Percentiles rank a stretch among this genome's conserved stretches.
Conservation (phyloP, 75 land plant genomes). For the Pinus albicaulis region DNA sequence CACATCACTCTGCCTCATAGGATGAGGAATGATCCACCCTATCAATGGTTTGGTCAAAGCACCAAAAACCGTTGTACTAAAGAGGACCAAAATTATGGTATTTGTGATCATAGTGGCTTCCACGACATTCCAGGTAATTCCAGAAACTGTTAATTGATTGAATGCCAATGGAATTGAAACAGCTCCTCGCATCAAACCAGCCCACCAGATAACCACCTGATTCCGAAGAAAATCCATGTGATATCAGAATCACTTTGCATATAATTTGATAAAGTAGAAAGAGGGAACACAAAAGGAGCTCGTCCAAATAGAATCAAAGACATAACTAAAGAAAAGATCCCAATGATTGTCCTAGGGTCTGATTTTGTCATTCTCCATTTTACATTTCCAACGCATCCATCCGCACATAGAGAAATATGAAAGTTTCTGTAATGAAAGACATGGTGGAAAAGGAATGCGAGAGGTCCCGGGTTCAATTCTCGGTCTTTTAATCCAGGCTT, state of each 20-base stretch:
- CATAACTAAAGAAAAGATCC: constrained; percentile 29
- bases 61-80: constrained; percentile 76
- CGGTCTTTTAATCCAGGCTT: too few relatives aligned
- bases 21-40: constrained; percentile 32
- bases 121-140: constrained; percentile 47
- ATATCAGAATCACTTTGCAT: constrained; percentile 25
- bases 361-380: too few relatives aligned
- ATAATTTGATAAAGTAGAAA: constrained; percentile 61
- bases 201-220: constrained; percentile 85
- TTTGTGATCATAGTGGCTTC: constrained; percentile 66
- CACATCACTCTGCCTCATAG: not conserved
- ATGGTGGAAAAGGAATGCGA: too few relatives aligned
- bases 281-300: constrained; percentile 83
- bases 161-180: constrained; percentile 81
- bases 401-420: too few relatives aligned
- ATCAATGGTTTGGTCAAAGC: constrained; percentile 70
- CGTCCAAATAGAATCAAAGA: constrained; percentile 54
- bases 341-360: constrained; percentile 32
- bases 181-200: constrained; percentile 85
- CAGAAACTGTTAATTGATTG: constrained; percentile 62
- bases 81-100: constrained; percentile 63
- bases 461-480: too few relatives aligned
- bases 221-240: constrained; percentile 40
- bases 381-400: too few relatives aligned
- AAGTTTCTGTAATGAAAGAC: too few relatives aligned